phyloP scores from a whole-genome alignment of 1,139 yeast genomes.

The Diutina ranongensis region DNA sequence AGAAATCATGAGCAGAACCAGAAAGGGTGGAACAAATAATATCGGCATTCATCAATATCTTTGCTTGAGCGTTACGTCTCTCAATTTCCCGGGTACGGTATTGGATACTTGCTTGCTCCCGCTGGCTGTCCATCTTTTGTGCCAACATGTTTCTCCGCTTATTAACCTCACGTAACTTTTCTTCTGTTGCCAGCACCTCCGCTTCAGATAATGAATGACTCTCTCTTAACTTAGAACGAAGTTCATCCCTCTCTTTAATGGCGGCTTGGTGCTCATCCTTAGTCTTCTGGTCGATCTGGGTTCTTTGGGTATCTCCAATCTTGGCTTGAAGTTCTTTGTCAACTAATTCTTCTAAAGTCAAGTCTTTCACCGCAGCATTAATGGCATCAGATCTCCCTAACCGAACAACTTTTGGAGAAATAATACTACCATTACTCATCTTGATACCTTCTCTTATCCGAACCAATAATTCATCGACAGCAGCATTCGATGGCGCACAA shows the following conservation, averaged over 20 bases:
- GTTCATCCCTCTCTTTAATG: constrained; percentile 28
- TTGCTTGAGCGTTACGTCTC: constrained; percentile 61
- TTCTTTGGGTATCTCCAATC: constrained; percentile 16
- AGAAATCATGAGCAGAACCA: constrained; percentile 86
- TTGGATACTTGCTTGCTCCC: constrained; percentile 61
- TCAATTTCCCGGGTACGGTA: constrained; percentile 71
- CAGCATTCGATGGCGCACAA: constrained; percentile 99
- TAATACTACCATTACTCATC: constrained; percentile 42
- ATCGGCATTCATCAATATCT: constrained; percentile 66
- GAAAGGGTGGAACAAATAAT: constrained; percentile 88
- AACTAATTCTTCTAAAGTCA: constrained; percentile 80
- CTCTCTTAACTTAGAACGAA: constrained; percentile 28
- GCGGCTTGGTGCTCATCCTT: constrained; percentile 43
- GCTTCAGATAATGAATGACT: constrained; percentile 22
- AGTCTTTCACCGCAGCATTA: constrained; percentile 68
- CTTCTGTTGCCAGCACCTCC: constrained; percentile 34
- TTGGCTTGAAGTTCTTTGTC: constrained; percentile 48
- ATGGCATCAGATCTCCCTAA: constrained; percentile 87
- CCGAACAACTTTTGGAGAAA: constrained; percentile 70
- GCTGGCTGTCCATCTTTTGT: constrained; percentile 61
- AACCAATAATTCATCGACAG: constrained; percentile 91
- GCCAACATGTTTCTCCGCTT: constrained; percentile 59
- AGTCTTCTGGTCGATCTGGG: constrained; percentile 30
- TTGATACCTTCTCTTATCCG: constrained; percentile 69
- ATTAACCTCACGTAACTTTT: constrained; percentile 41